Evolutionary conservation across 1,284 basidiomycete species (phyloP).

Genomic region (Psilocybe mexicana): DNA sequence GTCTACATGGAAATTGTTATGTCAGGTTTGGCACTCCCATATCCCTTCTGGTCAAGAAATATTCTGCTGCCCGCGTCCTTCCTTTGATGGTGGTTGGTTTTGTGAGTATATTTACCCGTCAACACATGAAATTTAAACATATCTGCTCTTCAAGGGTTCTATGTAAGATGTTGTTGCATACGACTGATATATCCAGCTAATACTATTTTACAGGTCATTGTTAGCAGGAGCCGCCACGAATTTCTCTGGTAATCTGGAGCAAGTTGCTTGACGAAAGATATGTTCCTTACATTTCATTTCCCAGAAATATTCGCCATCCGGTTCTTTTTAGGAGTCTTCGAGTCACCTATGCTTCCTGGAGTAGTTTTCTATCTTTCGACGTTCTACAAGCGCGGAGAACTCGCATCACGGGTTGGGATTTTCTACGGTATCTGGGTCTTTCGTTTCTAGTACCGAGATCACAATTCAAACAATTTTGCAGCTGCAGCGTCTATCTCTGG

Average conservation of each 20-base stretch:
- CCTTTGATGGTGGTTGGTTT: conserved; percentile 52
- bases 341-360: conserved; percentile 48
- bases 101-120: conserved; percentile 27
- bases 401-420: conserved; percentile 48
- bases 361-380: conserved; percentile 51
- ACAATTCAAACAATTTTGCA: not conserved
- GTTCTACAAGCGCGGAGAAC: conserved; percentile 50
- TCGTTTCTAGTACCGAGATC: not conserved
- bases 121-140: not conserved
- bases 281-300: not conserved
- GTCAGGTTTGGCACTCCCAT: conserved; percentile 47
- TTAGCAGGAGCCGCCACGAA: conserved; percentile 41
- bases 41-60: conserved; percentile 47
- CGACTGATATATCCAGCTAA: not conserved
- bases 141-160: conserved; percentile 32
- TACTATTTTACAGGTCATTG: conserved; percentile 33
- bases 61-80: conserved; percentile 46
- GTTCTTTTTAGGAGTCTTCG: conserved; percentile 48
- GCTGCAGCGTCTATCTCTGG: conserved; percentile 47
- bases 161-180: conserved; percentile 31
- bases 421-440: conserved; percentile 40
- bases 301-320: conserved; percentile 47
- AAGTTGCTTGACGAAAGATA: not conserved
- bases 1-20: not conserved
- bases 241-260: conserved; percentile 34